phyloP scores from a whole-genome alignment of 305 asterid species.

The Salvia sclarea region DNA sequence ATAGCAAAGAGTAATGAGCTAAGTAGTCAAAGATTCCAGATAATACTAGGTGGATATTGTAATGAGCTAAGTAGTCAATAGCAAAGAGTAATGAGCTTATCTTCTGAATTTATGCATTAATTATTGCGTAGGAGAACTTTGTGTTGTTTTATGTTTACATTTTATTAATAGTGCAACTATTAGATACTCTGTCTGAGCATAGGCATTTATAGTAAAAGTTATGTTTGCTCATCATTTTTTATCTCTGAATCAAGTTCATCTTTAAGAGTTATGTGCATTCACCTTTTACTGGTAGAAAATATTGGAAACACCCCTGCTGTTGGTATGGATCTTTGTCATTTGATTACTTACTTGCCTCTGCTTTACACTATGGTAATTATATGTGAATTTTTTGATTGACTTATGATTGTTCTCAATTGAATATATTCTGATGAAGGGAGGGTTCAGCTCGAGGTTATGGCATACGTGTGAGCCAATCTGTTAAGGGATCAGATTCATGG shows the following conservation, averaged over 20 bases:
- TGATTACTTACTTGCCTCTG: not conserved
- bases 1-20: not conserved
- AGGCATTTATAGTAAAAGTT: not conserved
- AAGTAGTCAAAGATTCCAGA: not conserved
- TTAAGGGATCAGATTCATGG: constrained; percentile 96
- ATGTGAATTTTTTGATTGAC: constrained; percentile 2
- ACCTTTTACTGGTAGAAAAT: not conserved
- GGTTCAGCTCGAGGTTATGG: constrained; percentile 93
- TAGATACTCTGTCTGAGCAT: not conserved
- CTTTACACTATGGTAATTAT: not conserved
- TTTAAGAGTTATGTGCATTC: not conserved
- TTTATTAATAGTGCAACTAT: constrained; percentile 7
- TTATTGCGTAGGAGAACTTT: not conserved
- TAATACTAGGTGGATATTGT: not conserved
- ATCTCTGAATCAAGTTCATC: not conserved
- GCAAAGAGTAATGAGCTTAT: constrained; percentile 3
- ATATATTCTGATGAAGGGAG: constrained; percentile 51
- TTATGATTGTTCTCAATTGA: constrained; percentile 2
- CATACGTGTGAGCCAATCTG: constrained; percentile 67
- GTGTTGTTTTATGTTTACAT: not conserved
- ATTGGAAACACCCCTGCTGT: not conserved
- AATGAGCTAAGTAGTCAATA: not conserved
- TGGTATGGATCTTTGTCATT: constrained; percentile 3
- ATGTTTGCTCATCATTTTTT: not conserved
- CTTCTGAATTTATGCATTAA: not conserved